These are phyloP conservation scores for Symbiodinium natans DNA, from an alignment of 73 alveolate genomes.

Conservation along the genomic window DNA sequence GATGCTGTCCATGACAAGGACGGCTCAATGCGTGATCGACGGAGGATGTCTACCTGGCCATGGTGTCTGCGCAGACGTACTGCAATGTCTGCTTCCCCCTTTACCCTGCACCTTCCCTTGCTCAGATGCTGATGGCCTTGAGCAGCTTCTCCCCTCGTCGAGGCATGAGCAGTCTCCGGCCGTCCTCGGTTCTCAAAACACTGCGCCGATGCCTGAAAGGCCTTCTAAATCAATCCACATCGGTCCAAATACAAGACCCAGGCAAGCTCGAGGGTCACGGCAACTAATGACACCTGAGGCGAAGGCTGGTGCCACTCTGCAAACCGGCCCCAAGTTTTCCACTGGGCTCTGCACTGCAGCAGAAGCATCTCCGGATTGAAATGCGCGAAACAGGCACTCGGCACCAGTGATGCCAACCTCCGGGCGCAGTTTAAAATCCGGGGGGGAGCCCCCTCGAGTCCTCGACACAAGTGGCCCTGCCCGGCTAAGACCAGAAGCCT, in stretches of 20 bases:
- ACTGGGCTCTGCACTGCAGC: slow-evolving; percentile 21
- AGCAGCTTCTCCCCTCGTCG: slow-evolving; percentile 68
- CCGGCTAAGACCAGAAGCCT: background rate
- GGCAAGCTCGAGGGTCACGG: slow-evolving; percentile 60
- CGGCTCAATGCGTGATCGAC: slow-evolving; percentile 47
- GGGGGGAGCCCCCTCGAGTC: background rate
- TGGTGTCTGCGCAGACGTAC: no score
- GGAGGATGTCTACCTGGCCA: slow-evolving; percentile 41
- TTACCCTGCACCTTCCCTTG: no score
- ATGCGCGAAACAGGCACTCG: slow-evolving; percentile 47
- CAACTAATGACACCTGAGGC: slow-evolving; percentile 53
- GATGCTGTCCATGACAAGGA: slow-evolving; percentile 71
- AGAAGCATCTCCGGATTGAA: slow-evolving; percentile 77
- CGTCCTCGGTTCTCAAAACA: slow-evolving; percentile 1
- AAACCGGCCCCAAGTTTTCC: background rate
- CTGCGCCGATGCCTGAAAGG: no score
- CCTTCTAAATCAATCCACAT: no score
- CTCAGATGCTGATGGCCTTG: slow-evolving; percentile 4
- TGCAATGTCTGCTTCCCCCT: no score
- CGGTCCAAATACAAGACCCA: background rate
- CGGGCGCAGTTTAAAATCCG: no score
- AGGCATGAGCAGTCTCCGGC: slow-evolving; percentile 82
- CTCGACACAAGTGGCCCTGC: background rate
- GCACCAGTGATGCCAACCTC: slow-evolving; percentile 74
- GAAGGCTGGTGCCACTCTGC: background rate